Percentiles rank a stretch among this genome's conserved stretches.
phyloP scores from a whole-genome alignment of 148 eudicot species.

The Rhododendron williamsianum region DNA sequence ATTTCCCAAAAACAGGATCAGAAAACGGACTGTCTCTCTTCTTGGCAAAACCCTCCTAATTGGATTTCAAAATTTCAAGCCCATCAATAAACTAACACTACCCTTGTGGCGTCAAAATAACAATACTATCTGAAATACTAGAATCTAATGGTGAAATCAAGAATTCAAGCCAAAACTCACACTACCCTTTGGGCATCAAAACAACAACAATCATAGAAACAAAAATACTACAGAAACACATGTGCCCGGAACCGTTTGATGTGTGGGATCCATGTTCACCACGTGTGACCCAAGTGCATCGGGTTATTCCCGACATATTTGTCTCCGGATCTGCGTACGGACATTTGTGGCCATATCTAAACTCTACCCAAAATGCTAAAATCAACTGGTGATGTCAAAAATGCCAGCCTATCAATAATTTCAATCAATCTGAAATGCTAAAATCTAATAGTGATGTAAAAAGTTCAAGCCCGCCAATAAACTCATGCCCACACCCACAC shows the following conservation, averaged over 20 bases:
- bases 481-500: neutral
- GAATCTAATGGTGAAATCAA: neutral
- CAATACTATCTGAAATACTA: neutral
- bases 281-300: neutral
- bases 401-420: neutral
- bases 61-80: neutral
- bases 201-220: neutral
- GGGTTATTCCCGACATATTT: neutral
- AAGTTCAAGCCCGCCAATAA: neutral
- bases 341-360: neutral
- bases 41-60: neutral
- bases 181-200: neutral
- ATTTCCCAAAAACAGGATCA: conserved; percentile 12
- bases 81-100: neutral
- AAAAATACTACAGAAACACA: neutral
- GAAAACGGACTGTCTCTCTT: conserved; percentile 6
- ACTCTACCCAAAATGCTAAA: neutral
- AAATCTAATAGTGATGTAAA: neutral
- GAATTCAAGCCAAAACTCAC: neutral
- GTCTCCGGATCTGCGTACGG: no score
- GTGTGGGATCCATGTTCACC: neutral
- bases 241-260: neutral
- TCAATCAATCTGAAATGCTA: neutral
- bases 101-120: neutral
- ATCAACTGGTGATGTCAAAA: neutral